Evolutionary conservation across 2,329 filamentous ascomycete genomes (phyloP).

Genomic region (Neurospora crassa): DNA sequence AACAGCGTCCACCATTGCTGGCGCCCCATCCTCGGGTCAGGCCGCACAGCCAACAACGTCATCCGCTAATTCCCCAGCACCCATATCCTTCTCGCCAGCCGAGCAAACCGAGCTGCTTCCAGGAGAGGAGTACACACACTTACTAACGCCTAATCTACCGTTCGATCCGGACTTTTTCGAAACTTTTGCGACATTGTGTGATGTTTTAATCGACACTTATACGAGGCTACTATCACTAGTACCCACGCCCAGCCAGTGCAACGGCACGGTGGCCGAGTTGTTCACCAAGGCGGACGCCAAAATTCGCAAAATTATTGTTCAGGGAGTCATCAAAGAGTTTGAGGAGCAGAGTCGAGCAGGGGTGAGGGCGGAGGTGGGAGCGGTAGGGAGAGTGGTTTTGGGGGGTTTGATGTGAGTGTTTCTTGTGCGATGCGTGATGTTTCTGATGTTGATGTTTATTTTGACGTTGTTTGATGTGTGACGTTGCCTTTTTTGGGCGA

Average conservation of each 20-base stretch:
- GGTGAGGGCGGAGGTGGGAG: conserved; percentile 72
- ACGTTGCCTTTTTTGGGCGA: background rate
- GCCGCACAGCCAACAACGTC: conserved; percentile 1
- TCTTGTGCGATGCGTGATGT: background rate
- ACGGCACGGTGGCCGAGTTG: conserved; percentile 62
- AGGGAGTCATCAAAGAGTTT: conserved; percentile 82
- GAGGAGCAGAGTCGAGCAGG: conserved; percentile 74
- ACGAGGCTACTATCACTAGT: conserved; percentile 66
- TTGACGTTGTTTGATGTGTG: background rate
- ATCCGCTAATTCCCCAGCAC: conserved; percentile 14
- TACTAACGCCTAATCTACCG: conserved; percentile 84
- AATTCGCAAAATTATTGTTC: conserved; percentile 80
- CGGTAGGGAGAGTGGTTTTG: conserved; percentile 79
- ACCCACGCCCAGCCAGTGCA: conserved; percentile 64
- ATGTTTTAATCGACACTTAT: conserved; percentile 91
- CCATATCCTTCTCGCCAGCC: conserved; percentile 16
- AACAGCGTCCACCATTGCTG: conserved; percentile 14
- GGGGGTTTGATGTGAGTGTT: conserved; percentile 63
- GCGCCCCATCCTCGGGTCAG: conserved; percentile 8
- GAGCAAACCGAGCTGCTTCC: conserved; percentile 54
- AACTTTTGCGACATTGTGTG: conserved; percentile 91
- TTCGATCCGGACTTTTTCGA: conserved; percentile 97
- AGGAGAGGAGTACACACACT: conserved; percentile 78
- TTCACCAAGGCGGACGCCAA: conserved; percentile 84
- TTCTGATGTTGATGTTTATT: background rate